Conservation (phyloP, 1,284 basidiomycete genomes). For the Singerocomus inundabilis region DNA sequence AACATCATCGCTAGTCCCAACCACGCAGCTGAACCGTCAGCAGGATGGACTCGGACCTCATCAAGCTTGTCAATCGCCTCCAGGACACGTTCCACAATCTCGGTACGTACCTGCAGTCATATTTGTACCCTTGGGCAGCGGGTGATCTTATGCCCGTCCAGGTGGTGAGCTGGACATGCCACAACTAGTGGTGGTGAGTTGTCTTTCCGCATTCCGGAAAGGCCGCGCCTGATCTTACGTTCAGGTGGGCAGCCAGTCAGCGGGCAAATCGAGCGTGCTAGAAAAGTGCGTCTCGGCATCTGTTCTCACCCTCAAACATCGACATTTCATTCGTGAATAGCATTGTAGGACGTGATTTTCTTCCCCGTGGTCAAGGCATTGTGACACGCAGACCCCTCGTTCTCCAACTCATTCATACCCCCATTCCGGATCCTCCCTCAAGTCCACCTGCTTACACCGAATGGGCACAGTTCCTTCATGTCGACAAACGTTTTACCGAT, state of each 20-base stretch:
- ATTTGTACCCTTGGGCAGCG: slow-evolving; percentile 8
- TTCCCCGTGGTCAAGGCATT: slow-evolving; percentile 92
- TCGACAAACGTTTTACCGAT: slow-evolving; percentile 95
- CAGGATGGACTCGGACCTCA: slow-evolving; percentile 90
- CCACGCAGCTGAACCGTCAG: slow-evolving; percentile 14
- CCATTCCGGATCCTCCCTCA: slow-evolving; percentile 49
- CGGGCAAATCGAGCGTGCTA: slow-evolving; percentile 83
- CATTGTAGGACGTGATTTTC: slow-evolving; percentile 94
- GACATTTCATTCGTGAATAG: slow-evolving; percentile 39
- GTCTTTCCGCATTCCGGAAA: neutral
- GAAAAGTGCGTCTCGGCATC: slow-evolving; percentile 62
- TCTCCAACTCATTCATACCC: slow-evolving; percentile 92
- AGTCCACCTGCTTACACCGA: slow-evolving; percentile 58
- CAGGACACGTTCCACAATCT: slow-evolving; percentile 87
- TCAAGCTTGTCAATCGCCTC: slow-evolving; percentile 93
- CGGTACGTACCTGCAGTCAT: slow-evolving; percentile 45
- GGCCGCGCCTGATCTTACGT: neutral
- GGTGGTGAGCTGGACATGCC: slow-evolving; percentile 87
- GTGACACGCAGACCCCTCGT: slow-evolving; percentile 95
- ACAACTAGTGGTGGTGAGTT: slow-evolving; percentile 74
- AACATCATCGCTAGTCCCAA: slow-evolving; percentile 1
- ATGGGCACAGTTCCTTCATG: slow-evolving; percentile 96
- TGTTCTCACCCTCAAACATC: slow-evolving; percentile 6
- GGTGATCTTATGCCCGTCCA: slow-evolving; percentile 34
- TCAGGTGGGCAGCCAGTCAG: slow-evolving; percentile 83